phyloP scores from a whole-genome alignment of 208 protist species.

The Polymyxa betae region DNA sequence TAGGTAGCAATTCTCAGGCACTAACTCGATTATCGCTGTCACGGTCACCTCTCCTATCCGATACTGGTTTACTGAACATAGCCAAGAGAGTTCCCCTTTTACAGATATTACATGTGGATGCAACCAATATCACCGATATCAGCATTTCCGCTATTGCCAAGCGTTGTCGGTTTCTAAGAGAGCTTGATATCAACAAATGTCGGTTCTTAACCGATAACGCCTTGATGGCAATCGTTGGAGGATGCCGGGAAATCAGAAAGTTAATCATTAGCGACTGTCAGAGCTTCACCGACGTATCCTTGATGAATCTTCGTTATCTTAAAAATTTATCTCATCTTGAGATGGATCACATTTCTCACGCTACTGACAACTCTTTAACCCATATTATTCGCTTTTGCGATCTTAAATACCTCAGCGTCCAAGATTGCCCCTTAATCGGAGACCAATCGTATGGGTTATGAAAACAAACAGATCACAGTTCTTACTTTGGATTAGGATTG shows the following conservation, averaged over 20 bases:
- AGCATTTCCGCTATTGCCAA: neutral
- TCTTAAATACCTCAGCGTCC: neutral
- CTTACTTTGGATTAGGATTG: neutral
- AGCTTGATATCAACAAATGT: neutral
- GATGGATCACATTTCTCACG: neutral
- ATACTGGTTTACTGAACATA: neutral
- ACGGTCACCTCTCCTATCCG: no score
- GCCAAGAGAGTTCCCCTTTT: neutral
- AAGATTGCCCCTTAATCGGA: neutral
- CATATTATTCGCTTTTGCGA: conserved; percentile 21
- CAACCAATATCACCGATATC: neutral
- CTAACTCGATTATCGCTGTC: no score
- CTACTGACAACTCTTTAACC: neutral
- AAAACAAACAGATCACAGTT: neutral
- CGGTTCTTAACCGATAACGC: neutral
- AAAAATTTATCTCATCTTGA: neutral
- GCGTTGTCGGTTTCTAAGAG: neutral
- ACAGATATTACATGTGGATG: neutral
- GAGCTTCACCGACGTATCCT: neutral
- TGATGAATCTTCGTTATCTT: neutral
- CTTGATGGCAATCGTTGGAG: neutral
- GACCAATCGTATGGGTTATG: neutral
- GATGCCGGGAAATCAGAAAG: neutral
- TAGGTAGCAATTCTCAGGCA: no score
- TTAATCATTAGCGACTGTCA: neutral